Evolutionary conservation across 768 basidiomycete species (phyloP), one percentile per base, ranked within the genome.

Genomic region (Mycena galopus): DNA sequence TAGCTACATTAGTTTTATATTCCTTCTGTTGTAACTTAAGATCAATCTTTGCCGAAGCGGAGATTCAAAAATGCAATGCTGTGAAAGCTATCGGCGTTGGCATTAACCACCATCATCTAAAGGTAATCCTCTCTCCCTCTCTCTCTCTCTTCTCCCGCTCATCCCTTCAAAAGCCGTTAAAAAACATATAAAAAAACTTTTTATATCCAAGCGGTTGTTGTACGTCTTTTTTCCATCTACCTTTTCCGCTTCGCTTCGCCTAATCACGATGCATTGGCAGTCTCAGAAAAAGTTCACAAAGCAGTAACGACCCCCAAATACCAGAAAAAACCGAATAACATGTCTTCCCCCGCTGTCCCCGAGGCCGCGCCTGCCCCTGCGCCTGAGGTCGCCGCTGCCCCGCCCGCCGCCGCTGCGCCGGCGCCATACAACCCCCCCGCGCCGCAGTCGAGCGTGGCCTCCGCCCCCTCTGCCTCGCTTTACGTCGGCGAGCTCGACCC

Each of bases 401-500:
- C 86, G n/a, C n/a, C n/a, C n/a, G n/a, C n/a, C 42, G 85, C 88
- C 58, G 83, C 84, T 53, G 86, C 88, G 51, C 86, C 91, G n/a
- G 79, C 86, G 47, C n/a, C n/a, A n/a, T 90, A 91, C 82, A 89
- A 89, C 76, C 85, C 90, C 55, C 87, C 90, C 80, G 84, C 87
- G 70, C 86, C 88, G 33, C 87, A 88, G 69, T 82, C 85, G 69
- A 85, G 91, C 37, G 84, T 85, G 64, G 85, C 91, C 50, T 87
- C 93, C 71, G 87, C 92, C 69, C 94, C 94, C 27, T 95, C 94
- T 64, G 95, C 95, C 27, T 98, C 96, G 70, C 94, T 99, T 78
- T 99, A 99, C 86, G 98, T 99, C 74, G 98, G 98, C 71, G 98
- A 99, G 86, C 93, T 99, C 76, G 98, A 99, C 85, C 93, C 95